These are phyloP conservation scores for Skeletonema tropicum DNA, from an alignment of 108 stramenopile genomes.

Conservation along the genomic window DNA sequence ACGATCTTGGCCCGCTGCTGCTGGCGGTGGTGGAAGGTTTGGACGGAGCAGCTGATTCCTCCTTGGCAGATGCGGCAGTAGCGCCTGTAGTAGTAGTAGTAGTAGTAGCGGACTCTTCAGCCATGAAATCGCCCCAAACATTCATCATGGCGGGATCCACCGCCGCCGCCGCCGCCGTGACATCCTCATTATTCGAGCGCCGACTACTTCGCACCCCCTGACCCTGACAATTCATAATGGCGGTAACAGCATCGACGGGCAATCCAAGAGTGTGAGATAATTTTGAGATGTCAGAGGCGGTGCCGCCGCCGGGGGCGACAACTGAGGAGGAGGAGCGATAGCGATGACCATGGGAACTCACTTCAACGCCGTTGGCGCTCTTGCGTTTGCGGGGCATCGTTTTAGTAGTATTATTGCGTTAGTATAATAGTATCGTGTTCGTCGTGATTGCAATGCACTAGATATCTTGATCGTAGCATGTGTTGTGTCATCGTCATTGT, in stretches of 20 bases:
- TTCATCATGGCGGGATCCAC: constrained; percentile 55
- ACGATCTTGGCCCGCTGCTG: constrained; percentile 25
- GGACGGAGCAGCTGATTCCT: constrained; percentile 7
- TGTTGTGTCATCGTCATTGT: too few species aligned
- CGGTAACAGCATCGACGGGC: constrained; percentile 60
- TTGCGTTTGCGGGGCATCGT: constrained; percentile 1
- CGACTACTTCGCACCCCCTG: constrained; percentile 56
- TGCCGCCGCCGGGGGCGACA: constrained; percentile 17
- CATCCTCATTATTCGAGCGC: neutral
- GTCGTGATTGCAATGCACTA: too few species aligned
- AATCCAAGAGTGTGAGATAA: constrained; percentile 31
- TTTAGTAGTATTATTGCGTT: neutral
- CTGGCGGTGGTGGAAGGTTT: constrained; percentile 4
- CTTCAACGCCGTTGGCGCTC: neutral
- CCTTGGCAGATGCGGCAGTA: neutral
- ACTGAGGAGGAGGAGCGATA: neutral
- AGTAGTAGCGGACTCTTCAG: constrained; percentile 62
- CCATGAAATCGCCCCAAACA: constrained; percentile 89
- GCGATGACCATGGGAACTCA: neutral
- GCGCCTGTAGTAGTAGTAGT: neutral
- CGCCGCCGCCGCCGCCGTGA: constrained; percentile 13
- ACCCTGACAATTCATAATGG: constrained; percentile 77
- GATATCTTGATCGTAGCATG: too few species aligned
- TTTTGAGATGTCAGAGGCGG: neutral
- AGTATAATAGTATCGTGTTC: too few species aligned